These are phyloP conservation scores for Sordariomycetes sp. DNA, from an alignment of 2,329 filamentous ascomycete genomes.

Conservation along the genomic window DNA sequence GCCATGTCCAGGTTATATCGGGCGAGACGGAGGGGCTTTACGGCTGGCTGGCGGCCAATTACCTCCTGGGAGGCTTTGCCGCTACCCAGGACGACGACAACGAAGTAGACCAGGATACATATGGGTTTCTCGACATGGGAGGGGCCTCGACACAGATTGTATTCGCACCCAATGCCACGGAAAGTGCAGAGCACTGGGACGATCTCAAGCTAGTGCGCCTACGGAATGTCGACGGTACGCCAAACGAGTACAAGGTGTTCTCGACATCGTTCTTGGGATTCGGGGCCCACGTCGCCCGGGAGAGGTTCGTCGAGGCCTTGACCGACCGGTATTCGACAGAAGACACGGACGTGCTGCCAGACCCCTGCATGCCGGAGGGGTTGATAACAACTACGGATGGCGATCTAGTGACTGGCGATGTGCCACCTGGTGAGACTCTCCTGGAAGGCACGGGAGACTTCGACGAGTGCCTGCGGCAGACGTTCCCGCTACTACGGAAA, in stretches of 20 bases:
- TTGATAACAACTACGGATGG: conserved; percentile 67
- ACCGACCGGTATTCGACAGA: conserved; percentile 51
- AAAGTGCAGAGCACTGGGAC: conserved; percentile 78
- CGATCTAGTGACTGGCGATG: conserved; percentile 28
- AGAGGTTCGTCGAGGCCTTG: conserved; percentile 73
- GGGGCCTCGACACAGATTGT: conserved; percentile 96
- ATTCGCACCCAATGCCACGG: conserved; percentile 88
- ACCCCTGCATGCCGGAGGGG: conserved; percentile 80
- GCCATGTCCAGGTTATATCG: conserved; percentile 88
- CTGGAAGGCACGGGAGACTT: conserved; percentile 82
- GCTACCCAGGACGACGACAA: conserved; percentile 60
- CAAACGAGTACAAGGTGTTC: conserved; percentile 80
- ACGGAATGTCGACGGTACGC: conserved; percentile 68
- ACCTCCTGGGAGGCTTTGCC: conserved; percentile 85
- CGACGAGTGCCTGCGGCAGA: conserved; percentile 69
- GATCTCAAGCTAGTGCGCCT: conserved; percentile 81
- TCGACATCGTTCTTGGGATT: conserved; percentile 96
- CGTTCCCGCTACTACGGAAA: conserved; percentile 81
- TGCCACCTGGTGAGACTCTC: conserved; percentile 25
- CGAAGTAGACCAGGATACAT: conserved; percentile 84
- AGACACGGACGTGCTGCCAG: conserved; percentile 59
- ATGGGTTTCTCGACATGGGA: conserved; percentile 97
- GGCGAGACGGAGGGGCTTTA: conserved; percentile 94
- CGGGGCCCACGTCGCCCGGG: conserved; percentile 86
- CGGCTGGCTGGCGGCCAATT: conserved; percentile 96